Evolutionary conservation across 2,329 filamentous ascomycete species (phyloP).

Genomic region (Fusarium sp.): DNA sequence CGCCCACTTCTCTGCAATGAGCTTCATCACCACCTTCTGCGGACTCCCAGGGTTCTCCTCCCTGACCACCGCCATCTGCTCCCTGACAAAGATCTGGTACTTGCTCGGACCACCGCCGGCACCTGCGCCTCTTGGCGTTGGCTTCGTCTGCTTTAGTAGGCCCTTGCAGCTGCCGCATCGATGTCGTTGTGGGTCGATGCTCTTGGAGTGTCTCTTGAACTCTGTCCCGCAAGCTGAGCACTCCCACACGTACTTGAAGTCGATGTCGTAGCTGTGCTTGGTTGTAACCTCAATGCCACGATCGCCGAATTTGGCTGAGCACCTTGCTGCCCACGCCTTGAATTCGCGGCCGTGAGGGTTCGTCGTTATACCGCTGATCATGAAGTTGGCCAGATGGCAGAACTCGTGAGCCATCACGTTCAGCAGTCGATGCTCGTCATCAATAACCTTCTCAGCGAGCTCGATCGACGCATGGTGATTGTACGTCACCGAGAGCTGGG

Average conservation of each 20-base stretch:
- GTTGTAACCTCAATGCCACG: constrained; percentile 84
- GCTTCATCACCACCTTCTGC: constrained; percentile 76
- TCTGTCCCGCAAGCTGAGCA: constrained; percentile 76
- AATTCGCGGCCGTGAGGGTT: constrained; percentile 88
- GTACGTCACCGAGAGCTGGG: constrained; percentile 46
- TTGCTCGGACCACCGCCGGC: constrained; percentile 44
- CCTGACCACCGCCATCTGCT: constrained; percentile 72
- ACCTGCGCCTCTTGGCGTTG: constrained; percentile 63
- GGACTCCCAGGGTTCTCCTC: constrained; percentile 65
- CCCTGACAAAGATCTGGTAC: constrained; percentile 69
- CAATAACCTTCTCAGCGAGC: constrained; percentile 88
- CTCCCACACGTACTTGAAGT: constrained; percentile 91
- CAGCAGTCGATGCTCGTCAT: constrained; percentile 78
- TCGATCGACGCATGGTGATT: constrained; percentile 82
- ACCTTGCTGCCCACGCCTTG: constrained; percentile 75
- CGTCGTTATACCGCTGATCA: constrained; percentile 79
- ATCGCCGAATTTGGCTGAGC: constrained; percentile 65
- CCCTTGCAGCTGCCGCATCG: constrained; percentile 82
- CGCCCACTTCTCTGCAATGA: constrained; percentile 72
- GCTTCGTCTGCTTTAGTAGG: constrained; percentile 80
- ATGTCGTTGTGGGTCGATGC: constrained; percentile 77
- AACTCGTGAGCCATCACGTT: constrained; percentile 98
- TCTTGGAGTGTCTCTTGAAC: constrained; percentile 87
- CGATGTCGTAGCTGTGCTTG: constrained; percentile 88
- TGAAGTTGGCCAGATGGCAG: constrained; percentile 93